Conservation (phyloP, 23 red algal genomes). For the Gracilaria domingensis region DNA sequence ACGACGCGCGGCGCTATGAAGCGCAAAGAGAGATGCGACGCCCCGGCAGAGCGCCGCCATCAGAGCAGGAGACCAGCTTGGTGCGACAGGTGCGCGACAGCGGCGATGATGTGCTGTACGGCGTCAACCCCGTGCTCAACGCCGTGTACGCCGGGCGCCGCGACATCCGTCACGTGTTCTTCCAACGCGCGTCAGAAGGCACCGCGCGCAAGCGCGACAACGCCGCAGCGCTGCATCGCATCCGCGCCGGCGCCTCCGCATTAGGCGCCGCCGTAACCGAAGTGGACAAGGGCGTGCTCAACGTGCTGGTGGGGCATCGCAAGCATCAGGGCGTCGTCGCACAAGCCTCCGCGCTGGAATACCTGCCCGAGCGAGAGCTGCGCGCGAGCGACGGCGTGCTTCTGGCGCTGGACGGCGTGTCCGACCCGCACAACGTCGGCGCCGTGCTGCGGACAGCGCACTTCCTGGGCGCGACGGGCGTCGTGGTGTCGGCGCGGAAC, state of each 20-base stretch:
- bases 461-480: conserved; percentile 89
- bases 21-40: not conserved
- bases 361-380: conserved; percentile 61
- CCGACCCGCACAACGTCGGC: conserved; percentile 94
- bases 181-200: conserved; percentile 35
- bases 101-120: conserved; percentile 91
- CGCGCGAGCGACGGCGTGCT: conserved; percentile 22
- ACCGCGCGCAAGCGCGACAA: conserved; percentile 50
- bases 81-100: conserved; percentile 26
- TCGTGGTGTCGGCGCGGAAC: conserved; percentile 79
- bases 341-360: conserved; percentile 63
- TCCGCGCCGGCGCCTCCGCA: conserved; percentile 35
- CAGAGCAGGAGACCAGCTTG: not conserved
- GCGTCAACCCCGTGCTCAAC: conserved; percentile 79
- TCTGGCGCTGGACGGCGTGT: conserved; percentile 91
- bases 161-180: conserved; percentile 59
- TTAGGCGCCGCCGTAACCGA: conserved; percentile 19
- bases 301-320: conserved; percentile 76
- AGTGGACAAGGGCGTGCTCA: conserved; percentile 87
- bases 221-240: conserved; percentile 26
- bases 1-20: not conserved
- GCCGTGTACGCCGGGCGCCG: conserved; percentile 67
- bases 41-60: not conserved
- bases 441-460: conserved; percentile 80
- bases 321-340: conserved; percentile 95